Percentiles rank a stretch among this genome's conserved stretches.
These are phyloP conservation scores for Clavispora vitiphila DNA, from an alignment of 805 yeast genomes.

Conservation along the genomic window DNA sequence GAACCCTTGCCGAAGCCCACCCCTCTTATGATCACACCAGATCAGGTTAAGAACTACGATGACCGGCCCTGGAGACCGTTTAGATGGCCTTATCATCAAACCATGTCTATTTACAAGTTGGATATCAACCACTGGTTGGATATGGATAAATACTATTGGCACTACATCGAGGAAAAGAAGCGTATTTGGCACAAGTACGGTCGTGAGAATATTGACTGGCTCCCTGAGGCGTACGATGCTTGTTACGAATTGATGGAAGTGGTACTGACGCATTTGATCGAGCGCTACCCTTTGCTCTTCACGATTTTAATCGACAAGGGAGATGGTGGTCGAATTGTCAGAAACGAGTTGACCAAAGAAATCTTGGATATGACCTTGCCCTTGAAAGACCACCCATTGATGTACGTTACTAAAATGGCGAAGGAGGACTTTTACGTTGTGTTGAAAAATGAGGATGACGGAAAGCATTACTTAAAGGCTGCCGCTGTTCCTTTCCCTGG, in stretches of 20 bases:
- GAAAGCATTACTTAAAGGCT: constrained; percentile 58
- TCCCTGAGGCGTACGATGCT: constrained; percentile 60
- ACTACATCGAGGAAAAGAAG: constrained; percentile 59
- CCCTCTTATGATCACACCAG: constrained; percentile 61
- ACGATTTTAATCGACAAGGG: constrained; percentile 36
- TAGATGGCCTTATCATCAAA: constrained; percentile 77
- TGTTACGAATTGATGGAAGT: constrained; percentile 59
- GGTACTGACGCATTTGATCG: constrained; percentile 54
- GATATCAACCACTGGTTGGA: constrained; percentile 74
- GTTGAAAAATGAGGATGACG: constrained; percentile 43
- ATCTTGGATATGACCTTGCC: constrained; percentile 55
- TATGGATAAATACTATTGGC: constrained; percentile 71
- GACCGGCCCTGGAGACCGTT: constrained; percentile 81
- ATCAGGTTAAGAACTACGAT: constrained; percentile 58
- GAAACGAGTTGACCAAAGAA: constrained; percentile 61
- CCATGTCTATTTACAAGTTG: constrained; percentile 69
- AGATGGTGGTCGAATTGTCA: constrained; percentile 48
- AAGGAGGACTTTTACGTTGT: constrained; percentile 73
- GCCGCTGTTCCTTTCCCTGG: constrained; percentile 81
- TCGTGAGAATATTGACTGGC: constrained; percentile 57
- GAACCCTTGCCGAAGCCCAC: constrained; percentile 41
- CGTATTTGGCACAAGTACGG: constrained; percentile 56
- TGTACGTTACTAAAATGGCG: constrained; percentile 61
- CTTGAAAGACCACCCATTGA: constrained; percentile 57
- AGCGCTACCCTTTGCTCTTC: constrained; percentile 61